Base-by-base conservation (phyloP, 106 monocot species). In the Apostasia shenzhenica region DNA sequence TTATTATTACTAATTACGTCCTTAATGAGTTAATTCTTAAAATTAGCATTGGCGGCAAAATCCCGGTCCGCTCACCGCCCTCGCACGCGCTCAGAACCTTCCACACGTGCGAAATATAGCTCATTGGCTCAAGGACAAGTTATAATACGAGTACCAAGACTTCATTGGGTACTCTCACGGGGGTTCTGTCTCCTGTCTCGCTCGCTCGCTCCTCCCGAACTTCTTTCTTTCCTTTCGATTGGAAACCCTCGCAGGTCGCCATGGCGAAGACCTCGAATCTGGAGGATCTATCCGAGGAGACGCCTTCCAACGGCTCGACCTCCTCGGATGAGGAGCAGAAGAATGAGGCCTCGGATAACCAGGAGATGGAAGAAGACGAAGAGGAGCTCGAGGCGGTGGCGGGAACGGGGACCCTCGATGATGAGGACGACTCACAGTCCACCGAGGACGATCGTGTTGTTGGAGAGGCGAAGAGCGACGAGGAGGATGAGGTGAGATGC, bases 371-470 rank as follows among this genome's bases (percentile, higher is more conserved):
- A 57, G 83, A 75, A 39, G 88, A 88, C 48, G 75, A 81, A 63
- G 85, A 83, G 73, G 90, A 90, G 76, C 76, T 86, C 37, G 86
- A 90, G 83, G 86, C 80, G 2, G 90, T 86, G 38, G 73, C 81
- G 4, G 76, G 71, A 78, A 41, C 75, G 7, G 76, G 70, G 10
- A 62, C 61, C 42, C 61, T 74, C 26, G 85, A 70, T 46, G 83
- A 70, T 0, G 79, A 63, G 2, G 81, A 59, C 1, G 82, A 73
- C n/a, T 63, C 68, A 1, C 78, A 81, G 73, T 74, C 80, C n/a
- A 83, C 82, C 4, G 89, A 90, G 70, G 85, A 90, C 67, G 89
- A 90, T 48, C 77, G 73, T 6, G 69, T 51, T 48, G 63, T 14
- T 37, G 78, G 55, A 2, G 81, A 60, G 45, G 74, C 55, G 45